Evolutionary conservation across 306 rosid species (phyloP), one percentile per base, ranked within the genome.

Genomic region (Acacia confusa): DNA sequence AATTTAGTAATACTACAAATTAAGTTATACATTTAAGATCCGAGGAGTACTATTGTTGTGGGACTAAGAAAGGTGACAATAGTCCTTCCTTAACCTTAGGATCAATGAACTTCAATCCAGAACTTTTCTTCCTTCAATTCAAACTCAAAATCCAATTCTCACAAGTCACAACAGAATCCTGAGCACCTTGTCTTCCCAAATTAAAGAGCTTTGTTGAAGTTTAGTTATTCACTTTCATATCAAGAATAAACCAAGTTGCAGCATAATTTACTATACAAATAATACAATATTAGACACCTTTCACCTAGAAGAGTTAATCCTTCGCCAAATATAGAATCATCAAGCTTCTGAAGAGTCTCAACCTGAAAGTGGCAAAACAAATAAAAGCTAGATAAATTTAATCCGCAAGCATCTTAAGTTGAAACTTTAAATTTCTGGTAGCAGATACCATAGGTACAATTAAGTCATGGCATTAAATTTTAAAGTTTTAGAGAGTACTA

Each of bases 271-370:
- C 58, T 25, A 24, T 10, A 8, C 13, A 3, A 1, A 68, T 53
- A 12, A 24, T 10, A 8, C 13, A 3, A 1, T 5, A 17, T 20
- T 24, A 36, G 90, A 78, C 48, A 94, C 98, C 97, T 92, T 81
- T 86, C 81, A 66, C 71, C 88, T 30, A 89, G 78, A 79, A 91
- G 92, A 82, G 99, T 90, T 81, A 95, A 87, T 72, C 99, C 99
- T 87, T 95, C 99, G 34, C 97, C 97, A 83, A 95, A 95, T 57
- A 90, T 70, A 27, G 91, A 78, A 76, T 14, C 32, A 78, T 88
- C 90, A 90, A 95, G 88, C 91, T 83, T 80, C 47, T 79, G 88
- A 64, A 95, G 83, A 30, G 40, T 84, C 87, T 91, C 88, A 57
- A 93, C 90, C 99, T 95, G 92, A 47, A 74, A 20, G 38, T 67